Evolutionary conservation across 192 early-diverging fungal genomes (phyloP).

Genomic region (Podila horticola): DNA sequence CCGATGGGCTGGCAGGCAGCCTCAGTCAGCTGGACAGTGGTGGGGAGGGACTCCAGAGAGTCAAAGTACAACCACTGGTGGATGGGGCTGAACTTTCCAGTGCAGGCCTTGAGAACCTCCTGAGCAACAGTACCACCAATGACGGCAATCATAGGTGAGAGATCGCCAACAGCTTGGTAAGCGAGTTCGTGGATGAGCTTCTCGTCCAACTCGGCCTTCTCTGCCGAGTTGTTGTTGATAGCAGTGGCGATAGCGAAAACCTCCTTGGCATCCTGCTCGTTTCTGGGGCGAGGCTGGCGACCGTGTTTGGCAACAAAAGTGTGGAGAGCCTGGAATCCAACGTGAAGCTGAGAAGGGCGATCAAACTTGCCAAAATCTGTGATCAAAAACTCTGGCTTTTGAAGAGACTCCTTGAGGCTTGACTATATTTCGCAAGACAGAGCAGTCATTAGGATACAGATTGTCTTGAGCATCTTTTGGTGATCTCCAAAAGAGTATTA

Average conservation of each 20-base stretch:
- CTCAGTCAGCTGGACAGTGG: constrained; percentile 70
- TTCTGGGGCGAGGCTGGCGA: constrained; percentile 84
- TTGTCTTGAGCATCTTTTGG: background rate
- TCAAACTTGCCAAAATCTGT: constrained; percentile 99
- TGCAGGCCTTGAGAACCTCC: constrained; percentile 98
- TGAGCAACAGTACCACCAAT: constrained; percentile 97
- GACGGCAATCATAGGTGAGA: constrained; percentile 96
- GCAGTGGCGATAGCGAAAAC: constrained; percentile 77
- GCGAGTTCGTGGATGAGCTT: constrained; percentile 89
- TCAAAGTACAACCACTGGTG: constrained; percentile 97
- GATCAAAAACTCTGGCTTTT: constrained; percentile 83
- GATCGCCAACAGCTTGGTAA: constrained; percentile 89
- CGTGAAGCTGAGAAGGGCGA: constrained; percentile 90
- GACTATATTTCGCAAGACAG: constrained; percentile 46
- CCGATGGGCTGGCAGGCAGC: constrained; percentile 80
- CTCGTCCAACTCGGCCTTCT: constrained; percentile 85
- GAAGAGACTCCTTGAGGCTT: constrained; percentile 78
- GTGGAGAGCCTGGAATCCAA: constrained; percentile 96
- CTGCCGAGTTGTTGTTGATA: constrained; percentile 73
- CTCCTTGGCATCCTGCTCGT: constrained; percentile 87
- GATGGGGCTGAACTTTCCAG: constrained; percentile 95
- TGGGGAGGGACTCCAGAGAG: constrained; percentile 95
- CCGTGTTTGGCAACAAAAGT: constrained; percentile 74
- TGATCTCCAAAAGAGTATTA: too few species aligned
- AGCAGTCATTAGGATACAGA: background rate